Conservation (phyloP, 495 filamentous ascomycete genomes). For the Hypoxylon lienhwacheense region DNA sequence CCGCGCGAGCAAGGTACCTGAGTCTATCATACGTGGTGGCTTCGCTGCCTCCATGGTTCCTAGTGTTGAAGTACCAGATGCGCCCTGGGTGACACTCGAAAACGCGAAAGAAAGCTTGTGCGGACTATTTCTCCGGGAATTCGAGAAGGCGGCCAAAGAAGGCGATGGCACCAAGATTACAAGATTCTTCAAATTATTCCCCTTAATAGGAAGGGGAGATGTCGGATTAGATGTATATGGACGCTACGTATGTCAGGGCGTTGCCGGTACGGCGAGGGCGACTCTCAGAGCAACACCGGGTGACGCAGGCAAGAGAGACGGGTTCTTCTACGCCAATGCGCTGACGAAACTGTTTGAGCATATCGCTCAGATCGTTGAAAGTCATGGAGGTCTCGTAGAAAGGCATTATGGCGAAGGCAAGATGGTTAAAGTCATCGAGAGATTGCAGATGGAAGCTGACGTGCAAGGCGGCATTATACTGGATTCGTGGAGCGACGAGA, state of each 20-base stretch:
- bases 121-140: slow-evolving; percentile 86
- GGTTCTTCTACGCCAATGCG: slow-evolving; percentile 89
- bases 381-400: slow-evolving; percentile 85
- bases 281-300: slow-evolving; percentile 68
- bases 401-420: slow-evolving; percentile 87
- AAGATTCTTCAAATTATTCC: slow-evolving; percentile 96
- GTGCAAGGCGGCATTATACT: slow-evolving; percentile 96
- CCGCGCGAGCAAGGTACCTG: slow-evolving; percentile 77
- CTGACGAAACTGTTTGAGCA: slow-evolving; percentile 94
- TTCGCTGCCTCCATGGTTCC: slow-evolving; percentile 94
- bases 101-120: slow-evolving; percentile 85
- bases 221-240: slow-evolving; percentile 93
- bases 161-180: slow-evolving; percentile 86
- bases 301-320: slow-evolving; percentile 56
- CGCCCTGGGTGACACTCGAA: slow-evolving; percentile 83
- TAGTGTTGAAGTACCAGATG: slow-evolving; percentile 91
- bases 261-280: slow-evolving; percentile 76
- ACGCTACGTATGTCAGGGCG: slow-evolving; percentile 90
- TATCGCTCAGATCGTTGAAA: slow-evolving; percentile 92
- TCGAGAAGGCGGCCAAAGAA: slow-evolving; percentile 86
- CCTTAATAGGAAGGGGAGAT: slow-evolving; percentile 86
- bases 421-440: slow-evolving; percentile 95
- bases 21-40: slow-evolving; percentile 74
- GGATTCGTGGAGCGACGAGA: slow-evolving; percentile 93
- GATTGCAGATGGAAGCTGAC: slow-evolving; percentile 90